Evolutionary conservation across 2,329 filamentous ascomycete genomes (phyloP).

Genomic region (Exophiala viscosa): DNA sequence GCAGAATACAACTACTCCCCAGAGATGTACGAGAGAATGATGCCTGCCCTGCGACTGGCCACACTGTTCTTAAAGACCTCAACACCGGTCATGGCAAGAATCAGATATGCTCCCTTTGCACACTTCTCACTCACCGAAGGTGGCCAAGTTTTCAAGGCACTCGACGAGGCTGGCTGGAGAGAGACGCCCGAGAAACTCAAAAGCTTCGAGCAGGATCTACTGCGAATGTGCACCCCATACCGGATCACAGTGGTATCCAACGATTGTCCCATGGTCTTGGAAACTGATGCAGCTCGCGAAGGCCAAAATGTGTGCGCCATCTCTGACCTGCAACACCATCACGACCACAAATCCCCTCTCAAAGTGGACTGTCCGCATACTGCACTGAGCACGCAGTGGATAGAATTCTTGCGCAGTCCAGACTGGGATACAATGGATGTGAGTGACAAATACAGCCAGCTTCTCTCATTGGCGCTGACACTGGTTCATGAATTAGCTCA

Average conservation of each 20-base stretch:
- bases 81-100: constrained; percentile 1
- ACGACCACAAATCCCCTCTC: not conserved
- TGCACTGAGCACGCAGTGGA: not conserved
- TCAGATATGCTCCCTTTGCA: not conserved
- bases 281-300: too few relatives aligned
- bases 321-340: too few relatives aligned
- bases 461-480: constrained; percentile 4
- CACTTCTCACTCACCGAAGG: too few relatives aligned
- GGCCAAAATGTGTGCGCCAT: too few relatives aligned
- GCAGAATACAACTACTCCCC: not conserved
- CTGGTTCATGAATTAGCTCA: constrained; percentile 11
- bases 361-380: not conserved
- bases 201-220: not conserved
- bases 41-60: constrained; percentile 9
- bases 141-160: not conserved
- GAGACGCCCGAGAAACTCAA: not conserved
- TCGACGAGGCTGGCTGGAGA: constrained; percentile 4
- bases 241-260: constrained; percentile 1
- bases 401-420: not conserved
- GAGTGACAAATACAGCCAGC: constrained; percentile 1
- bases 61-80: constrained; percentile 1
- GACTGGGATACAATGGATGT: constrained; percentile 5
- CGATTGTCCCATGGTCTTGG: too few relatives aligned
- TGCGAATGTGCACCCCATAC: constrained; percentile 1
- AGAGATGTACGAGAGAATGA: constrained; percentile 6